Percentiles rank a stretch among this genome's conserved stretches.
These are phyloP conservation scores for Diplodia scrobiculata DNA, from an alignment of 2,329 filamentous ascomycete genomes.

Conservation along the genomic window DNA sequence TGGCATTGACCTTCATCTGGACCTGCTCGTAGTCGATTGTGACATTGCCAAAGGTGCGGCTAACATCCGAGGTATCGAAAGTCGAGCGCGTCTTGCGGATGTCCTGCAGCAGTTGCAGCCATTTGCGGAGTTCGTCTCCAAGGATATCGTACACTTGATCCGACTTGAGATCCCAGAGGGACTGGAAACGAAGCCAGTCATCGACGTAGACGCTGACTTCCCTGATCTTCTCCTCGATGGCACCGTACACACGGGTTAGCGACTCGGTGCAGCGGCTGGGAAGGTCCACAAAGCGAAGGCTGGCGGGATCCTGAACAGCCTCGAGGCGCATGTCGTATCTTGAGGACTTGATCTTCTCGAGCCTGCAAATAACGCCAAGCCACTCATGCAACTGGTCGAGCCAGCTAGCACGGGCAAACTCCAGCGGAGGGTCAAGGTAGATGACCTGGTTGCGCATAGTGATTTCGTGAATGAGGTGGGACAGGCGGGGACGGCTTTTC, in stretches of 20 bases:
- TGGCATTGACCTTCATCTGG: conserved; percentile 96
- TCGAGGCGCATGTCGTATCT: conserved; percentile 85
- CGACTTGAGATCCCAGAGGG: conserved; percentile 94
- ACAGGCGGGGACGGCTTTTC: conserved; percentile 62
- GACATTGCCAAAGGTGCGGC: conserved; percentile 87
- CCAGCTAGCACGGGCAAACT: conserved; percentile 91
- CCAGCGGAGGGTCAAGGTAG: conserved; percentile 89
- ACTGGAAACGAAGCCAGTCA: conserved; percentile 98
- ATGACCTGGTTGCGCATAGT: conserved; percentile 98
- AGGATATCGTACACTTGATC: conserved; percentile 92
- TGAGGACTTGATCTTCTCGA: conserved; percentile 91
- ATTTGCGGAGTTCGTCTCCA: conserved; percentile 86
- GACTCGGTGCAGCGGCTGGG: conserved; percentile 79
- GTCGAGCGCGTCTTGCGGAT: conserved; percentile 93
- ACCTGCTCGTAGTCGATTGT: conserved; percentile 98
- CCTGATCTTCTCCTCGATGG: conserved; percentile 78
- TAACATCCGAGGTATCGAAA: conserved; percentile 95
- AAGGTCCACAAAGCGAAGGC: conserved; percentile 79
- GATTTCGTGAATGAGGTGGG: conserved; percentile 80
- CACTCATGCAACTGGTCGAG: conserved; percentile 88
- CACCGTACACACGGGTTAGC: conserved; percentile 76
- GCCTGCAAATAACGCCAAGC: conserved; percentile 88
- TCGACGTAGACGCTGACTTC: conserved; percentile 86
- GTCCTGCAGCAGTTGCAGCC: conserved; percentile 94
- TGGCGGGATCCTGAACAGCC: conserved; percentile 59